Evolutionary conservation across 31 red algal genomes (phyloP).

Genomic region (Porphyra umbilicalis): DNA sequence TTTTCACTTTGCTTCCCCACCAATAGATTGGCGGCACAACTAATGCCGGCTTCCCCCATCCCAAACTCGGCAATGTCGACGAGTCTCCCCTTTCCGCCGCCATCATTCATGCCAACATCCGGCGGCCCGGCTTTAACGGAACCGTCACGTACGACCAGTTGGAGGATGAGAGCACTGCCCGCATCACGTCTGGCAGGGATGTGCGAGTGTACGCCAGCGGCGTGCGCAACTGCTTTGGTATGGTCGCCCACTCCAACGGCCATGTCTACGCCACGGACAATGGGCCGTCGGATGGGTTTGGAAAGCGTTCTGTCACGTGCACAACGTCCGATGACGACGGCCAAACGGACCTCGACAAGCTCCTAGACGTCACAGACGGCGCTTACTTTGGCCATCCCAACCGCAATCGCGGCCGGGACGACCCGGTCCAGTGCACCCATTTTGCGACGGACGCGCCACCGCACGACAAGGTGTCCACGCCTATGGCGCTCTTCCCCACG

Average conservation of each 20-base stretch:
- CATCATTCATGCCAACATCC: conserved; percentile 11
- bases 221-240: conserved; percentile 28
- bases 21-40: conserved; percentile 31
- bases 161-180: conserved; percentile 4
- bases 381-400: conserved; percentile 49
- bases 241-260: conserved; percentile 21
- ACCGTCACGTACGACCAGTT: conserved; percentile 31
- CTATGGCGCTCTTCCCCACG: conserved; percentile 18
- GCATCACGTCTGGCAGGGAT: conserved; percentile 8
- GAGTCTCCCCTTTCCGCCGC: conserved; percentile 32
- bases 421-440: conserved; percentile 23
- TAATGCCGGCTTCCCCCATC: conserved; percentile 29
- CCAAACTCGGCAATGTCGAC: conserved; percentile 25
- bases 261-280: conserved; percentile 43
- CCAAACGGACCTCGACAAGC: conserved; percentile 26
- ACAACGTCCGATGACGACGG: conserved; percentile 11
- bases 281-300: conserved; percentile 33
- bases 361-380: conserved; percentile 13
- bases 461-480: conserved; percentile 5
- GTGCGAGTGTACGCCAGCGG: conserved; percentile 31
- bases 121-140: conserved; percentile 24
- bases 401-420: conserved; percentile 36
- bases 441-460: not conserved
- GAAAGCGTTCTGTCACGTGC: conserved; percentile 11
- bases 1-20: too few species aligned